Base-by-base conservation (phyloP, 352 stramenopile genomes). In the Ophiocytium majus region DNA sequence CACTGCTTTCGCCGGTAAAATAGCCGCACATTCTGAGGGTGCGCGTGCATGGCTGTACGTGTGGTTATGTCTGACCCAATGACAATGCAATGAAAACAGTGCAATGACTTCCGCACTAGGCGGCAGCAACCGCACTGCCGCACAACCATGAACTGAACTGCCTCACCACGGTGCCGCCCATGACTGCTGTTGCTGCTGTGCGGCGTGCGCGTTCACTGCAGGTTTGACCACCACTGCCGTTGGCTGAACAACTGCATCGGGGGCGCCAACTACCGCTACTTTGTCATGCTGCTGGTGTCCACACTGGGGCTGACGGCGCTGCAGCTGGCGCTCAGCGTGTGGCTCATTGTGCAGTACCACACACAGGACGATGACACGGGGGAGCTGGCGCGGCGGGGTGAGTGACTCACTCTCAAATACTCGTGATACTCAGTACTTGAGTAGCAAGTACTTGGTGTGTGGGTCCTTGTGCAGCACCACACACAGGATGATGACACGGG, bases 171-270 rank as follows among this genome's bases (percentile, higher is more conserved):
- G n/a, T n/a, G n/a, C n/a, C n/a, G n/a, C n/a, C n/a, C n/a, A n/a
- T n/a, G n/a, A n/a, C n/a, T n/a, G n/a, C n/a, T n/a, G n/a, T n/a
- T n/a, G n/a, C n/a, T n/a, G n/a, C n/a, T n/a, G n/a, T n/a, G n/a
- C n/a, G 32, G 66, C 14, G 66, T 78, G 5, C 66, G 5, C 32
- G 32, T 43, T 14, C 66, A 43, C 35, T 78, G 84, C 78, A 89
- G 81, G 74, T 89, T 89, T 84, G 85, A 89, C 83, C 85, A 89
- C 63, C 85, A 89, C 50, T 89, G 85, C 82, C 80, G 85, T 33
- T 89, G 85, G 85, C 85, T 88, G 19, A 88, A 88, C 82, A 88
- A 88, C 63, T 88, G 85, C 80, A 74, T 88, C 36, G 85, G 85
- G 63, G 28, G 81, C 10, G 83, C 50, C 79, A 88, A 88, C 81